These are phyloP conservation scores for Neurospora sp. DNA, from an alignment of 495 filamentous ascomycete species.

Conservation along the genomic window DNA sequence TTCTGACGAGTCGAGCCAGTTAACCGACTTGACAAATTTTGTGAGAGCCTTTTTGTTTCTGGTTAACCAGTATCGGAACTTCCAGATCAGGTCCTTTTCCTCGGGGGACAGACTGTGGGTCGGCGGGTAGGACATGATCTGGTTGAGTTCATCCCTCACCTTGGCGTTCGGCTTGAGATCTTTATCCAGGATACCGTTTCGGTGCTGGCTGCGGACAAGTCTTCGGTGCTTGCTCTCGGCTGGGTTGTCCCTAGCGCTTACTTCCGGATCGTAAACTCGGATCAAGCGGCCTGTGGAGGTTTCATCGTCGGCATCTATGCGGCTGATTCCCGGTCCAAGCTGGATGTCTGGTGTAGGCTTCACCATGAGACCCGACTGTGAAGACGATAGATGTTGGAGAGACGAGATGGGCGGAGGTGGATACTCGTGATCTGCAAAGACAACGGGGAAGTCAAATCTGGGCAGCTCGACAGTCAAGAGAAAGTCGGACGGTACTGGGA, in stretches of 20 bases:
- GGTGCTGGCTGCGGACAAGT: slow-evolving; percentile 74
- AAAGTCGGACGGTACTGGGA: slow-evolving; percentile 42
- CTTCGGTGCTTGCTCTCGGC: slow-evolving; percentile 91
- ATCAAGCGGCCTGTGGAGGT: slow-evolving; percentile 52
- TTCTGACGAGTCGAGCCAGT: slow-evolving; percentile 84
- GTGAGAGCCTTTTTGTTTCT: slow-evolving; percentile 89
- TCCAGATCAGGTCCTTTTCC: slow-evolving; percentile 94
- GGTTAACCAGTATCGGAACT: slow-evolving; percentile 87
- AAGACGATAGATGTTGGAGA: slow-evolving; percentile 49
- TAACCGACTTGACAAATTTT: slow-evolving; percentile 95
- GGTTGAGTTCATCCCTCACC: slow-evolving; percentile 84
- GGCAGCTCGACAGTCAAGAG: slow-evolving; percentile 83
- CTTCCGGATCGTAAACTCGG: slow-evolving; percentile 87
- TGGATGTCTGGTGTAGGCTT: slow-evolving; percentile 76
- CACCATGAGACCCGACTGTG: slow-evolving; percentile 54
- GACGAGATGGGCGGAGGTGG: slow-evolving; percentile 69
- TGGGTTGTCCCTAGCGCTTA: slow-evolving; percentile 79
- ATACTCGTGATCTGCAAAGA: slow-evolving; percentile 92
- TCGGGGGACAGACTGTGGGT: slow-evolving; percentile 77
- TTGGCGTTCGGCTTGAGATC: slow-evolving; percentile 96
- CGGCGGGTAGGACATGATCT: slow-evolving; percentile 84
- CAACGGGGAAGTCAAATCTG: slow-evolving; percentile 89
- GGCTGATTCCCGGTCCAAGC: slow-evolving; percentile 72
- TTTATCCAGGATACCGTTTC: slow-evolving; percentile 85
- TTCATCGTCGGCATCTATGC: slow-evolving; percentile 42